Evolutionary conservation across 139 green algal genomes (phyloP), one percentile per base, ranked within the genome.

Genomic region (Astrephomene gubernaculifera): DNA sequence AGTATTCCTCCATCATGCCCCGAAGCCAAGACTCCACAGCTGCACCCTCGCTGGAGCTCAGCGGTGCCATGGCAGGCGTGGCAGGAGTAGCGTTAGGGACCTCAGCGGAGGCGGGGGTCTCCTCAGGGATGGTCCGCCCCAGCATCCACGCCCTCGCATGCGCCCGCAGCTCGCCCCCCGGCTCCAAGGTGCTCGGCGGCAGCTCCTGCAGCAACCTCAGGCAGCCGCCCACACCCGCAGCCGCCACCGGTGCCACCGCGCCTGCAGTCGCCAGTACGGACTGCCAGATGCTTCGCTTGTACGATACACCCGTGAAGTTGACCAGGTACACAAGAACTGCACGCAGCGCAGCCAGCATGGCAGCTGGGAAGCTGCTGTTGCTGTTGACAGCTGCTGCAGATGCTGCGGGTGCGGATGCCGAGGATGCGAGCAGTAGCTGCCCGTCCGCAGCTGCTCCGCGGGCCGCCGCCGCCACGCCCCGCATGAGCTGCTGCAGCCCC

Each of bases 401-500:
- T n/a, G n/a, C 57, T 33, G 57, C 57, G 57, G 57, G 6, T 24
- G 14, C 57, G 19, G 57, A 27, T 24, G 57, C 57, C 19, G 57
- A 6, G 6, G 14, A 6, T 6, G 57, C 57, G 22, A 65, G 57
- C 22, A 52, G 53, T 12, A 81, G 71, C 38, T 25, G 61, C 22
- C 78, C 78, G 78, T 84, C 78, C 19, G 63, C 78, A 10, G 69
- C 71, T 39, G 81, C 81, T 35, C 49, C 39, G 2, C 17, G 19
- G 1, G 67, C 69, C 2, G n/a, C 81, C 36, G 21, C 52, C 19
- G 68, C 68, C 6, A 80, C 14, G 31, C 54, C 35, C 52, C 68
- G 81, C 81, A 86, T 79, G 33, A 79, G 52, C 54, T 70, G 68
- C 68, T 86, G 81, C 53, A 86, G 54, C 2, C 81, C 81, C 52